phyloP scores from a whole-genome alignment of 805 yeast genomes.

The Metschnikowia baotianmanensis region DNA sequence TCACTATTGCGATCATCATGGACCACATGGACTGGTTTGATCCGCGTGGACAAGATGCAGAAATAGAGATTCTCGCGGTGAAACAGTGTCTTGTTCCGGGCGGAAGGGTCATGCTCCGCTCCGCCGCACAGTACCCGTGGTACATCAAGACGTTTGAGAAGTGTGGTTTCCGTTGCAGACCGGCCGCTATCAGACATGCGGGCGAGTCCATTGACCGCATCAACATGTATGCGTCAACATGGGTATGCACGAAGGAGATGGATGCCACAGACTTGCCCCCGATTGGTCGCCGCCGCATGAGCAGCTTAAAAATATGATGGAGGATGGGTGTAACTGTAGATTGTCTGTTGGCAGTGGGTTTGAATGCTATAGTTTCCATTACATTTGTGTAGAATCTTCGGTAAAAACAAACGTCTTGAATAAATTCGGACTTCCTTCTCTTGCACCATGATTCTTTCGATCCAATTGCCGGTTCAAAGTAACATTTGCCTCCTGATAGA shows the following conservation, averaged over 20 bases:
- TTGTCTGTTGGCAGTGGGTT: too few relatives aligned
- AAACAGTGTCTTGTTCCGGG: slow-evolving; percentile 58
- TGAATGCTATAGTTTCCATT: too few relatives aligned
- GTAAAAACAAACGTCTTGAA: too few relatives aligned
- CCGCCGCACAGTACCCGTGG: slow-evolving; percentile 77
- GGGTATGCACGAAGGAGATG: slow-evolving; percentile 66
- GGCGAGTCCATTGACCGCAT: slow-evolving; percentile 73
- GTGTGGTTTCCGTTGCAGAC: slow-evolving; percentile 62
- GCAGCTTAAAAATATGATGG: slow-evolving; percentile 33
- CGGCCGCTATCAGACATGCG: slow-evolving; percentile 65
- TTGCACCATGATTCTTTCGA: too few relatives aligned
- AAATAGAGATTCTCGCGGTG: slow-evolving; percentile 63
- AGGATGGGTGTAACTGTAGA: neutral
- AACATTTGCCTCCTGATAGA: too few relatives aligned
- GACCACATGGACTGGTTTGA: slow-evolving; percentile 94
- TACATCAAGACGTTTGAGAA: slow-evolving; percentile 66
- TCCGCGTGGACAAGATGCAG: slow-evolving; percentile 60
- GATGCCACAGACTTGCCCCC: slow-evolving; percentile 3
- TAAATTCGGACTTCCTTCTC: too few relatives aligned
- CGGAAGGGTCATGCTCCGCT: slow-evolving; percentile 74
- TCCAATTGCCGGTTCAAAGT: too few relatives aligned
- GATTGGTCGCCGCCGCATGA: slow-evolving; percentile 43
- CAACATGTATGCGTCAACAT: slow-evolving; percentile 86
- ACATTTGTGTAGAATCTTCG: neutral
- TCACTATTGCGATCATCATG: slow-evolving; percentile 80